Base-by-base conservation (phyloP, 768 basidiomycete genomes). In the Serendipita sp. region DNA sequence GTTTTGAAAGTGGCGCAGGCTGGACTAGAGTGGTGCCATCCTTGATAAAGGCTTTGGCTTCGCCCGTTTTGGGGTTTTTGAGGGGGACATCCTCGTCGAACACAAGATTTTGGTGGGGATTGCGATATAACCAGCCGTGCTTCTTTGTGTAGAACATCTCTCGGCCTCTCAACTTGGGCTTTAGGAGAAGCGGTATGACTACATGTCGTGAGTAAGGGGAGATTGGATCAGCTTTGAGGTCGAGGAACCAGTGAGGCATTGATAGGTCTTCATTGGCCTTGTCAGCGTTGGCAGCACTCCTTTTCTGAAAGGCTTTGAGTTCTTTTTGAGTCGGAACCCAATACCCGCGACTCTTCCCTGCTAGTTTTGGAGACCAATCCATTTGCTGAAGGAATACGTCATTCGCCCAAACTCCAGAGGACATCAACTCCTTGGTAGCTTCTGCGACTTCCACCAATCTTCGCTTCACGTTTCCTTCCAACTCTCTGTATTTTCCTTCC, bases 301-400 rank as follows among this genome's bases (percentile, higher is more conserved):
- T 13, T 13, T 41, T 4, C 7, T 5, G 38, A 52, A 41, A 36
- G 45, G 41, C 64, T 45, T 64, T 48, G 15, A 28, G 52, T 23
- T 65, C 56, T 44, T 63, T 64, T 41, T 63, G 73, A 1, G 71
- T 66, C 15, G 75, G 69, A 10, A 73, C 64, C 35, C 63, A 68
- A 5, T 88, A 71, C 0, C 88, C 88, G 70, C 89, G 78, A 7
- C 85, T 84, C 72, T 84, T 83, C 44, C 82, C 80, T 0, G 83
- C 84, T 3, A 80, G 77, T 73, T 98, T 97, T 1, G 90, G 90
- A 1, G 89, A 85, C 96, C 96, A 98, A 72, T 99, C 94, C 65
- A 98, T 77, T 73, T 99, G 96, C 58, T 78, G 81, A 13, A 94
- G 74, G 91, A 92, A 96, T 4, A 84, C 83, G 73, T 91, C 88